Percentiles rank a stretch among this genome's conserved stretches.
These are phyloP conservation scores for Metschnikowia henanensis DNA, from an alignment of 805 yeast species.

Conservation along the genomic window DNA sequence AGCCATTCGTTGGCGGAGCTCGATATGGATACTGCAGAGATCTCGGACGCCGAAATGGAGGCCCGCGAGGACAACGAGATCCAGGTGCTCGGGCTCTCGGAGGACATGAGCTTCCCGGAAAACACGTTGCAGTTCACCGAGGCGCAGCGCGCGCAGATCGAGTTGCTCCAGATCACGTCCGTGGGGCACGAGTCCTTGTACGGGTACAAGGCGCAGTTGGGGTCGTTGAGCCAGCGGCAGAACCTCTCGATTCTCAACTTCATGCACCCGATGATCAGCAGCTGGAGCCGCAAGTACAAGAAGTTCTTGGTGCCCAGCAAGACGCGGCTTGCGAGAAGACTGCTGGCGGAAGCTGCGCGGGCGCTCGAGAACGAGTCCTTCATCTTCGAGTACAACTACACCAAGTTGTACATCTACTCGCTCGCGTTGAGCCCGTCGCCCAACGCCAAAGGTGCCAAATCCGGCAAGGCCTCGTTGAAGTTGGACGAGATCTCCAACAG, in stretches of 20 bases:
- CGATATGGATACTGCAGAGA: conserved; percentile 49
- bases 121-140: conserved; percentile 51
- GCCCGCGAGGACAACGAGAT: conserved; percentile 27
- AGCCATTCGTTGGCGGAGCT: conserved; percentile 70
- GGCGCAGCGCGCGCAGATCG: conserved; percentile 75
- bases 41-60: conserved; percentile 35
- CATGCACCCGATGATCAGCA: conserved; percentile 71
- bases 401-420: conserved; percentile 81
- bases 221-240: conserved; percentile 55
- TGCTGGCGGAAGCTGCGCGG: conserved; percentile 26
- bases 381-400: conserved; percentile 80
- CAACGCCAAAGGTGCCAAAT: conserved; percentile 14
- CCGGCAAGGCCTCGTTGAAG: conserved; percentile 35
- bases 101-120: conserved; percentile 10
- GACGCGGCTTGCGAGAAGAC: conserved; percentile 35
- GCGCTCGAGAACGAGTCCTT: conserved; percentile 66
- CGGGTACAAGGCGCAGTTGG: conserved; percentile 57
- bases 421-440: conserved; percentile 60
- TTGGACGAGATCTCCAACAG: conserved; percentile 71
- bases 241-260: conserved; percentile 71
- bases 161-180: conserved; percentile 72
- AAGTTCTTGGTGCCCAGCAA: conserved; percentile 52
- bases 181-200: conserved; percentile 84
- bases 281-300: conserved; percentile 71
- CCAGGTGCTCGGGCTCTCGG: conserved; percentile 28